phyloP scores from a whole-genome alignment of 129 eudicot genomes.

The Silybum marianum region DNA sequence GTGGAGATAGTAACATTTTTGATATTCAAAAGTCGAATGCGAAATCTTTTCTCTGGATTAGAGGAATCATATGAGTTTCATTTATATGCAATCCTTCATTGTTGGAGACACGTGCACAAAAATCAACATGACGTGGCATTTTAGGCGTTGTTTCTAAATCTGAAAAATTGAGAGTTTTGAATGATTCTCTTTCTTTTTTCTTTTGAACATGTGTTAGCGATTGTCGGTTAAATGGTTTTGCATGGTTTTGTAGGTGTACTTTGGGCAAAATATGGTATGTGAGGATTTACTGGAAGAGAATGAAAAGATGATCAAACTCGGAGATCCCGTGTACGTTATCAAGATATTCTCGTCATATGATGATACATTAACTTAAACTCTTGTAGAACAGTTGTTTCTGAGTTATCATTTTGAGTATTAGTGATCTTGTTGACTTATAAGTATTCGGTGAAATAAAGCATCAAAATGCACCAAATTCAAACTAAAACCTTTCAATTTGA shows the following conservation, averaged over 20 bases:
- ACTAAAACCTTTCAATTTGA: too few species aligned
- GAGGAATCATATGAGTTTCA: not conserved
- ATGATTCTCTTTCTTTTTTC: not conserved
- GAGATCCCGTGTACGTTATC: slow-evolving; percentile 54
- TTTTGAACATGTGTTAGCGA: not conserved
- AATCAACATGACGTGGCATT: too few species aligned
- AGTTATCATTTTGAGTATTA: not conserved
- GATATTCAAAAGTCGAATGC: not conserved
- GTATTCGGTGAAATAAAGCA: not conserved
- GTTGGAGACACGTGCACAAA: too few species aligned
- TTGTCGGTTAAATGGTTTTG: slow-evolving; percentile 7
- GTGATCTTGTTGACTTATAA: not conserved
- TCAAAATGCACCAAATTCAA: not conserved
- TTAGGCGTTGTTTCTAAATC: not conserved
- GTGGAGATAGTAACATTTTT: not conserved
- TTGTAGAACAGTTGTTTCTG: not conserved
- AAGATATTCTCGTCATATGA: slow-evolving; percentile 41
- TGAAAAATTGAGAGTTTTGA: not conserved
- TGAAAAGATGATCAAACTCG: slow-evolving; percentile 45
- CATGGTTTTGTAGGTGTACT: slow-evolving; percentile 61
- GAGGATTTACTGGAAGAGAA: slow-evolving; percentile 40
- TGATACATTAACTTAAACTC: slow-evolving; percentile 28
- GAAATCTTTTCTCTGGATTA: too few species aligned
- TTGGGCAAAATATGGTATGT: slow-evolving; percentile 90
- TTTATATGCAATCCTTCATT: not conserved